Evolutionary conservation across 1,139 yeast species (phyloP), one percentile per base, ranked within the genome.

Genomic region (Saccharomyces hybrid): DNA sequence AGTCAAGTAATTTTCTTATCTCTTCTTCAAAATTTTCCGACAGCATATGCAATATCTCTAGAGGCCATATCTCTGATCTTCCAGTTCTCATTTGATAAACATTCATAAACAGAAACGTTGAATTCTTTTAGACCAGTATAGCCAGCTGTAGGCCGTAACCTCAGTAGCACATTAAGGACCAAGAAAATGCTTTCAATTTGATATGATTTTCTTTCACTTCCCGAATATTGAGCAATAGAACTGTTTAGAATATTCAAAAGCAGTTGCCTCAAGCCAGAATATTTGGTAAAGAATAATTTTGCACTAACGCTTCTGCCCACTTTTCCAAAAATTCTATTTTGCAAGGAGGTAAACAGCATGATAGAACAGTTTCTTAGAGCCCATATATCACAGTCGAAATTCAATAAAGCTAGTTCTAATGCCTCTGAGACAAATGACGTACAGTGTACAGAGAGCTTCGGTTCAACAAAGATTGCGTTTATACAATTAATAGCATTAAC

Each of bases 401-500:
- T 78, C 1, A 71, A 62, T 46, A 93, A 74, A 0, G 95, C 76
- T 26, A 88, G 68, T 26, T 76, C 76, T 44, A 91, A 71, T 0
- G 88, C 84, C 13, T 72, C 70, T 55, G 83, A 84, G 8, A 86
- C 76, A 64, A 76, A 83, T 1, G 70, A 68, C 0, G 77, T 69
- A n/a, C 86, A 78, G 1, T 75, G 71, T 2, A 73, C 75, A 0
- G 89, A 73, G 38, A 93, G 72, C 31, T 78, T 75, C 0, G 93
- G 76, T 59, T 91, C 97, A 41, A 78, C 78, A 61, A 90, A 84
- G 1, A 93, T 73, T 6, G 84, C 84, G 59, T 81, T 82, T 56
- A 93, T 80, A 64, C 96, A 86, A 65, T 93, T 93, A 67, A 88
- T 83, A 0, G 97, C 97, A 70, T 91, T 96, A 0, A 91, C 96